These are phyloP conservation scores for Novymonas esmeraldas DNA, from an alignment of 208 protist species.

Conservation along the genomic window DNA sequence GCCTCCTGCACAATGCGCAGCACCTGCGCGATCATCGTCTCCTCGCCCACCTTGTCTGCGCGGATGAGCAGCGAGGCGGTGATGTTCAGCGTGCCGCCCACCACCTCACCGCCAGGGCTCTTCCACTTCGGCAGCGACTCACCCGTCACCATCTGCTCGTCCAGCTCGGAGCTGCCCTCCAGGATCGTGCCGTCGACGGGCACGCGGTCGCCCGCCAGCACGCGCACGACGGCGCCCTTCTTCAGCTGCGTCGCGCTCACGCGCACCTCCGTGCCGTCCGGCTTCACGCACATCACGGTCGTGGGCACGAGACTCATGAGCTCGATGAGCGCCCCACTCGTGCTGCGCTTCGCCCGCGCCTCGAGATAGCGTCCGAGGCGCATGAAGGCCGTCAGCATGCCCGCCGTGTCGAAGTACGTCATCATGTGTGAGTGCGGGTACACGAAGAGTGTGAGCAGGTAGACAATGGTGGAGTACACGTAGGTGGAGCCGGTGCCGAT, in stretches of 20 bases:
- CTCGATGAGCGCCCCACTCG: constrained; percentile 85
- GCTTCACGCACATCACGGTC: constrained; percentile 24
- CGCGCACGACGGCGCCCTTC: constrained; percentile 75
- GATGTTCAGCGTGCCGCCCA: constrained; percentile 84
- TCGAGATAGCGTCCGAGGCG: constrained; percentile 96
- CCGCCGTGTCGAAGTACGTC: constrained; percentile 96
- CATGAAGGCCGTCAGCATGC: constrained; percentile 95
- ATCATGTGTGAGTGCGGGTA: constrained; percentile 31
- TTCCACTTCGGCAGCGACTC: constrained; percentile 86
- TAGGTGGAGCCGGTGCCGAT: constrained; percentile 82
- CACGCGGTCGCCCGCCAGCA: constrained; percentile 89
- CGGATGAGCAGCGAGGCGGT: constrained; percentile 62
- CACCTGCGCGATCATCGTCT: constrained; percentile 95
- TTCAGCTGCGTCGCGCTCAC: constrained; percentile 41
- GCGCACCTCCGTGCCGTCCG: constrained; percentile 35
- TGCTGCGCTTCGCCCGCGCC: constrained; percentile 92
- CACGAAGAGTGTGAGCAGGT: constrained; percentile 36
- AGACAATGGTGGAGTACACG: constrained; percentile 65
- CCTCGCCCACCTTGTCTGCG: constrained; percentile 75
- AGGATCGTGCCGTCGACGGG: constrained; percentile 93
- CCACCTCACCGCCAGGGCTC: constrained; percentile 50
- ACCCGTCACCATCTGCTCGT: constrained; percentile 96
- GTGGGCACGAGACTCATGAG: constrained; percentile 86
- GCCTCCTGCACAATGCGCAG: constrained; percentile 96
- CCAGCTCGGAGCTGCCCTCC: constrained; percentile 80